Conservation (phyloP, 371 early-diverging fungal species). For the Mucor lusitanicus region DNA sequence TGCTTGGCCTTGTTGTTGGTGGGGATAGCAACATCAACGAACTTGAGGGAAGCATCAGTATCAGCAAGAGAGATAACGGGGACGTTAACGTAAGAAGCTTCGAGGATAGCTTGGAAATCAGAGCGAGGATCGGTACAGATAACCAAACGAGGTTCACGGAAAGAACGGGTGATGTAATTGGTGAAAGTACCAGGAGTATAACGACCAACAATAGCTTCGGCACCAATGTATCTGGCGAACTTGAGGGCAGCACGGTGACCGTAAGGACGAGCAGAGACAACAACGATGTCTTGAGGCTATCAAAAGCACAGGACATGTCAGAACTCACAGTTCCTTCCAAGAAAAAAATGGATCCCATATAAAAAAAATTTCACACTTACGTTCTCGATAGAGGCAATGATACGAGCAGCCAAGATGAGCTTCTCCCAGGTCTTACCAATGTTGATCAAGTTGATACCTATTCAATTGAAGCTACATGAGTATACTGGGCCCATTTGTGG, state of each 20-base stretch:
- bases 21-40: constrained; percentile 99
- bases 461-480: not conserved
- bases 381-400: constrained; percentile 97
- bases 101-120: constrained; percentile 98
- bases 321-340: not conserved
- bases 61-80: constrained; percentile 99
- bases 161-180: constrained; percentile 98
- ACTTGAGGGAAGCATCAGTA: constrained; percentile 93
- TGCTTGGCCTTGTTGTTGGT: constrained; percentile 99
- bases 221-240: constrained; percentile 97
- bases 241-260: constrained; percentile 99
- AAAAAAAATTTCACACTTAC: constrained; percentile 24
- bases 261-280: constrained; percentile 96
- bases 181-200: constrained; percentile 99
- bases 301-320: not conserved
- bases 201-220: constrained; percentile 98
- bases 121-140: constrained; percentile 98
- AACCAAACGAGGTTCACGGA: constrained; percentile 99
- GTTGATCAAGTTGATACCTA: constrained; percentile 94
- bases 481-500: not conserved
- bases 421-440: constrained; percentile 99
- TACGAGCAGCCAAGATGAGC: constrained; percentile 97
- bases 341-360: not conserved
- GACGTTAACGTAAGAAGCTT: constrained; percentile 99
- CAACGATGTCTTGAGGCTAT: constrained; percentile 90